Conservation (phyloP, 164 flowering plant species). For the Brasenia schreberi region DNA sequence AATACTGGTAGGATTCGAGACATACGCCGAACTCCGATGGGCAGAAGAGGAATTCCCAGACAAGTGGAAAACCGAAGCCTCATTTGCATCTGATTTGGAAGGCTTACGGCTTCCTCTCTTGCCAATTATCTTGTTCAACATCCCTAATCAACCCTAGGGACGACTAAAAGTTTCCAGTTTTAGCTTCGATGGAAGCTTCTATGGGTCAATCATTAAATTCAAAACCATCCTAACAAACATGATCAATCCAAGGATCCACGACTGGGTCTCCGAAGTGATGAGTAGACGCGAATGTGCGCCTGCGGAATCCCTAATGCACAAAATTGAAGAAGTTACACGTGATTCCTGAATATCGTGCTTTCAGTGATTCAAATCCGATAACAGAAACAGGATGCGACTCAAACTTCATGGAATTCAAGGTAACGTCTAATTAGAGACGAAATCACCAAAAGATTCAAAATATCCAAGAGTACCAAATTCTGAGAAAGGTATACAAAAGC, state of each 20-base stretch:
- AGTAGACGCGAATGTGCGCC: background rate
- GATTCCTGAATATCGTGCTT: background rate
- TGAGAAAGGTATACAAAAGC: background rate
- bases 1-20: slow-evolving; percentile 37
- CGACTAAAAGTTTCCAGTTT: background rate
- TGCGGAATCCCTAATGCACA: background rate
- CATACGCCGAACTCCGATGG: slow-evolving; percentile 19
- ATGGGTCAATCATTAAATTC: background rate
- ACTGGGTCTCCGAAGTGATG: background rate
- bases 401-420: no score
- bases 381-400: no score
- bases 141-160: slow-evolving; percentile 9
- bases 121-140: slow-evolving; percentile 51
- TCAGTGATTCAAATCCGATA: background rate
- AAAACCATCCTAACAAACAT: background rate
- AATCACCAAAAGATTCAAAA: no score
- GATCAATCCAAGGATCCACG: background rate
- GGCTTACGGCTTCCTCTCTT: slow-evolving; percentile 45
- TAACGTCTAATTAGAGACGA: no score
- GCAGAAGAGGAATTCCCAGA: slow-evolving; percentile 8
- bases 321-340: background rate
- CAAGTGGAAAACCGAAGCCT: slow-evolving; percentile 8
- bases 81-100: slow-evolving; percentile 34
- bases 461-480: no score
- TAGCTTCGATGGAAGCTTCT: background rate